Evolutionary conservation across 169 alveolate genomes (phyloP).

Genomic region (Blepharisma undulans): DNA sequence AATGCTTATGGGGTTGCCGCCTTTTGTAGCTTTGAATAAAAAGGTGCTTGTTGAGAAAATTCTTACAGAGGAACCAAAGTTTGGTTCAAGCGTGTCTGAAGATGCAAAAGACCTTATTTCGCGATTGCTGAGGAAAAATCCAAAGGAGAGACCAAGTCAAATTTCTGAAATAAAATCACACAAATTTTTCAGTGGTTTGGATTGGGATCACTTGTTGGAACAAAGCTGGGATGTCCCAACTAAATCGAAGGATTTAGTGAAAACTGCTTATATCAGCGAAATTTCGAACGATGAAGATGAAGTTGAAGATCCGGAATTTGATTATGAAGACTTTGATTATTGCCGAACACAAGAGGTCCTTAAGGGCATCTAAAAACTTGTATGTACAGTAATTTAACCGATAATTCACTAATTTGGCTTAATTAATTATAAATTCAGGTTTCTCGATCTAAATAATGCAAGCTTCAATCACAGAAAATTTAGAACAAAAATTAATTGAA

Average conservation of each 20-base stretch:
- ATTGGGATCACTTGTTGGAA: constrained; percentile 29
- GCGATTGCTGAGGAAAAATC: constrained; percentile 82
- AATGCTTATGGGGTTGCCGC: background rate
- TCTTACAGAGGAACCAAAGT: constrained; percentile 78
- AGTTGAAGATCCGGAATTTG: background rate
- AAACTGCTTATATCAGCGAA: background rate
- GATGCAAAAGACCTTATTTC: constrained; percentile 92
- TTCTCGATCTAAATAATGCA: background rate
- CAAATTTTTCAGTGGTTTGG: constrained; percentile 29
- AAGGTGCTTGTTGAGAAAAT: constrained; percentile 86
- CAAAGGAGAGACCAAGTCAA: background rate
- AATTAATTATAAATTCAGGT: background rate
- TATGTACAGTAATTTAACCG: background rate
- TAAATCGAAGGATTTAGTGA: background rate
- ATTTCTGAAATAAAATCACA: constrained; percentile 60
- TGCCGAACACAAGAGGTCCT: background rate
- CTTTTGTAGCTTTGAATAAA: background rate
- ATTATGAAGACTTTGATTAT: background rate
- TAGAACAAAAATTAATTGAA: background rate
- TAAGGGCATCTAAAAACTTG: background rate
- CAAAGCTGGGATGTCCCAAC: background rate
- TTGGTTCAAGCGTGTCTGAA: constrained; percentile 81
- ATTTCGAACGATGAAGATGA: background rate
- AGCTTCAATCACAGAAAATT: background rate
- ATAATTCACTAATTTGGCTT: background rate